Conservation (phyloP, 768 basidiomycete genomes). For the Lactifluus piperatus region DNA sequence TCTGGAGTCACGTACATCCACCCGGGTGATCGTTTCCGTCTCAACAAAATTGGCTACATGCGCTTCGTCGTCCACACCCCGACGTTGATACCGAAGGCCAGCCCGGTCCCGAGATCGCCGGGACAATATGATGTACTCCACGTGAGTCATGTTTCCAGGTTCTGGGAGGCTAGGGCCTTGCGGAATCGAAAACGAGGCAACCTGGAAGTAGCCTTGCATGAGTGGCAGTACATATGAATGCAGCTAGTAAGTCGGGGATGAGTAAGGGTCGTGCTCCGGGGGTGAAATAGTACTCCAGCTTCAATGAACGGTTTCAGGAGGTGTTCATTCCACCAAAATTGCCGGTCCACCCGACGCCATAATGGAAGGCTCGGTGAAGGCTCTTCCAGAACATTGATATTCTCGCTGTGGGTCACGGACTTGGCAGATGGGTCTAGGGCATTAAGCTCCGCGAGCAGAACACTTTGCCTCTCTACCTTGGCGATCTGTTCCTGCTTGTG, state of each 20-base stretch:
- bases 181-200: constrained; percentile 56
- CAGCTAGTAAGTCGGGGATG: constrained; percentile 35
- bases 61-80: constrained; percentile 90
- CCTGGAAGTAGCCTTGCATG: constrained; percentile 89
- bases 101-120: constrained; percentile 83
- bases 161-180: constrained; percentile 35
- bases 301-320: constrained; percentile 79
- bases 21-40: constrained; percentile 80
- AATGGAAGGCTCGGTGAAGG: constrained; percentile 73
- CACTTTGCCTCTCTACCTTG: constrained; percentile 49
- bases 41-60: constrained; percentile 96
- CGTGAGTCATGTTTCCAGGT: constrained; percentile 32
- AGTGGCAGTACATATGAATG: constrained; percentile 85
- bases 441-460: constrained; percentile 52
- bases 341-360: constrained; percentile 83
- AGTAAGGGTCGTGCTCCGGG: not conserved
- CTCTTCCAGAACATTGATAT: constrained; percentile 52
- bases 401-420: constrained; percentile 28
- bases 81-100: constrained; percentile 87
- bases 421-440: constrained; percentile 31
- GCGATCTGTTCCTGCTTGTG: constrained; percentile 62
- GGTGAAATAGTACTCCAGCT: constrained; percentile 52
- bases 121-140: constrained; percentile 79
- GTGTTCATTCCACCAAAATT: constrained; percentile 97
- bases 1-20: constrained; percentile 47